Percentiles rank a stretch among this genome's conserved stretches.
phyloP scores from a whole-genome alignment of 2,329 filamentous ascomycete species.

The Aspergillus vadensis region DNA sequence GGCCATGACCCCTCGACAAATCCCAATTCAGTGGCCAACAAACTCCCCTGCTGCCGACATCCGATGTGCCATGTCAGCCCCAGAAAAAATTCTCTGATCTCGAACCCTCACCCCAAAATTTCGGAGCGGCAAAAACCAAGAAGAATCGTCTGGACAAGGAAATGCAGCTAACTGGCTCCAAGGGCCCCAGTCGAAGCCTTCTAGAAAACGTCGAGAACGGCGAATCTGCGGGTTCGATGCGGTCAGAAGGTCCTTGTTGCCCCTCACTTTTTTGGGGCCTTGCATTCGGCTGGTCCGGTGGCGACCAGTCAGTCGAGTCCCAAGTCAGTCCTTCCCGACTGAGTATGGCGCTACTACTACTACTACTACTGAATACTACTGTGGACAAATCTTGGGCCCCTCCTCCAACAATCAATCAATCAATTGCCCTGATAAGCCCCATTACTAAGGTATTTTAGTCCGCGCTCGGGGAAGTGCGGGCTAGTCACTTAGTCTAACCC shows the following conservation, averaged over 20 bases:
- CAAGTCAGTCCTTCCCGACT: not conserved
- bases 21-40: not conserved
- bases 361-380: too few relatives aligned
- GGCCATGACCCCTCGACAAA: not conserved
- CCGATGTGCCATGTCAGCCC: slow-evolving; percentile 1
- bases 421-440: slow-evolving; percentile 2
- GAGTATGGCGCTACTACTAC: not conserved
- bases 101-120: not conserved
- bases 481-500: not conserved
- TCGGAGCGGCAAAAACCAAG: not conserved
- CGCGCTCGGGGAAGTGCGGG: not conserved
- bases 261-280: slow-evolving; percentile 7
- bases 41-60: not conserved
- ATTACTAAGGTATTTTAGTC: slow-evolving; percentile 1
- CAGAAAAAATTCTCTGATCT: slow-evolving; percentile 3
- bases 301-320: not conserved
- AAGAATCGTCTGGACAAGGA: slow-evolving; percentile 7
- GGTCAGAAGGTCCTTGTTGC: slow-evolving; percentile 7
- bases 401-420: not conserved
- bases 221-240: slow-evolving; percentile 17
- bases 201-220: slow-evolving; percentile 41
- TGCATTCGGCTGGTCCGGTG: slow-evolving; percentile 12
- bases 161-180: slow-evolving; percentile 19
- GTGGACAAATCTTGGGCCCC: too few relatives aligned
- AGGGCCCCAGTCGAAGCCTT: slow-evolving; percentile 29